Evolutionary conservation across 2,329 filamentous ascomycete species (phyloP).

Genomic region (Cercospora sp.): DNA sequence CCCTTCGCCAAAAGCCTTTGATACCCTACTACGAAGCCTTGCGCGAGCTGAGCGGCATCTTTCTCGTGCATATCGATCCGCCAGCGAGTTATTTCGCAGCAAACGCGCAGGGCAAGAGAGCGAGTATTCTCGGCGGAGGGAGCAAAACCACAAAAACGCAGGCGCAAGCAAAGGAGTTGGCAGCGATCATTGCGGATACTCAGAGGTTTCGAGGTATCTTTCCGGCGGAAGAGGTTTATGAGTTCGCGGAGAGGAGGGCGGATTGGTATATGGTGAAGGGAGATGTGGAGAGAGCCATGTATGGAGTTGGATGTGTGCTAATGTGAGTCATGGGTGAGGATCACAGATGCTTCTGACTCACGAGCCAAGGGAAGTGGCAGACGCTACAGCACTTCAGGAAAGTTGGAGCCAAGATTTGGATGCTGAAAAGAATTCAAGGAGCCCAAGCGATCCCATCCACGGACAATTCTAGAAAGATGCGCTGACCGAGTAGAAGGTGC

Average conservation of each 20-base stretch:
- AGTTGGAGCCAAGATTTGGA: too few relatives aligned
- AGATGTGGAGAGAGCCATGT: conserved; percentile 94
- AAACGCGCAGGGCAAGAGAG: conserved; percentile 28
- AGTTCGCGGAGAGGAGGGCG: conserved; percentile 88
- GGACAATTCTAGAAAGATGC: too few relatives aligned
- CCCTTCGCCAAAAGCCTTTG: conserved; percentile 78
- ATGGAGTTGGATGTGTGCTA: conserved; percentile 81
- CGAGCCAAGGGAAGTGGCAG: too few relatives aligned
- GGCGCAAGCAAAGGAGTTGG: conserved; percentile 87
- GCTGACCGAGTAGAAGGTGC: too few relatives aligned
- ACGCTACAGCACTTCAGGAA: too few relatives aligned
- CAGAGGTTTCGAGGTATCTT: conserved; percentile 91
- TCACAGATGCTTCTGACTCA: too few relatives aligned
- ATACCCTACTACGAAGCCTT: conserved; percentile 88
- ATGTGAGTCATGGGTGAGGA: conserved; percentile 59
- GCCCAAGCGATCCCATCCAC: too few relatives aligned
- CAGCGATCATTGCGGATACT: conserved; percentile 87
- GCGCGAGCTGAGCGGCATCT: conserved; percentile 91
- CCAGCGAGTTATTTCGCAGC: conserved; percentile 31
- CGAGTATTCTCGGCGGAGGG: conserved; percentile 27
- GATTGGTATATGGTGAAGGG: conserved; percentile 92
- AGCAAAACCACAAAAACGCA: conserved; percentile 49
- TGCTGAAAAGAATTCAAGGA: too few relatives aligned
- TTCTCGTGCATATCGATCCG: conserved; percentile 67
- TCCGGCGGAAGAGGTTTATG: conserved; percentile 92